Evolutionary conservation across 192 early-diverging fungal genomes (phyloP).

Genomic region (Linnemannia exigua): DNA sequence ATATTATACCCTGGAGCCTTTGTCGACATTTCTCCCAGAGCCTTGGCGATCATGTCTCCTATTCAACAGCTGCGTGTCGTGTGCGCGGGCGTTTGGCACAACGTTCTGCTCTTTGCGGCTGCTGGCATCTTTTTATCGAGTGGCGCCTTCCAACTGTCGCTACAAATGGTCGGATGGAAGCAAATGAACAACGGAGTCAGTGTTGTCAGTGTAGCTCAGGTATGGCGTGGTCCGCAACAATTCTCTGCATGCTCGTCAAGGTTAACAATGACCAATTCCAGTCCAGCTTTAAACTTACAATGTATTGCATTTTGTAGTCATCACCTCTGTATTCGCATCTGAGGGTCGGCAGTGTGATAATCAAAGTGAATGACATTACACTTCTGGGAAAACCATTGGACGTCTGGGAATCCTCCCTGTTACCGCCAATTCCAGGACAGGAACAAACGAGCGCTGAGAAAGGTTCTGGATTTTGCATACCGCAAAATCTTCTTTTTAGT

Average conservation of each 20-base stretch:
- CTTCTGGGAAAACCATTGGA: slow-evolving; percentile 56
- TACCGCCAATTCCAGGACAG: slow-evolving; percentile 9
- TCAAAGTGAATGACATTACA: slow-evolving; percentile 56
- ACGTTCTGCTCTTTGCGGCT: slow-evolving; percentile 65
- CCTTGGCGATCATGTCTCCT: slow-evolving; percentile 59
- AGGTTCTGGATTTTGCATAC: slow-evolving; percentile 56
- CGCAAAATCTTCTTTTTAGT: slow-evolving; percentile 38
- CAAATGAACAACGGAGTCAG: slow-evolving; percentile 66
- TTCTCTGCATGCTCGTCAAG: background rate
- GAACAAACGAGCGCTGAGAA: background rate
- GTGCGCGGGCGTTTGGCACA: slow-evolving; percentile 86
- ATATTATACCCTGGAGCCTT: slow-evolving; percentile 85
- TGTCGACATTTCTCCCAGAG: slow-evolving; percentile 70
- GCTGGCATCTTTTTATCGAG: slow-evolving; percentile 57
- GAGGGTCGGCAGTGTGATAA: slow-evolving; percentile 56
- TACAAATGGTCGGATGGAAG: slow-evolving; percentile 65
- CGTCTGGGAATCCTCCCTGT: slow-evolving; percentile 35
- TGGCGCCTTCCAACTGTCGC: slow-evolving; percentile 60
- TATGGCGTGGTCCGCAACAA: background rate
- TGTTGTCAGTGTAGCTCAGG: slow-evolving; percentile 68
- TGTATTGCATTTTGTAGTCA: slow-evolving; percentile 11
- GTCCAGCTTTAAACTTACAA: background rate
- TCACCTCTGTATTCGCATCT: slow-evolving; percentile 68
- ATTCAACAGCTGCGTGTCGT: slow-evolving; percentile 69
- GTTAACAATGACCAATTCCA: background rate